A percentile compares a stretch with the other conserved stretches of the same genome.
These are phyloP conservation scores for Rhodamnia argentea DNA, from an alignment of 345 rosid species.

Conservation along the genomic window DNA sequence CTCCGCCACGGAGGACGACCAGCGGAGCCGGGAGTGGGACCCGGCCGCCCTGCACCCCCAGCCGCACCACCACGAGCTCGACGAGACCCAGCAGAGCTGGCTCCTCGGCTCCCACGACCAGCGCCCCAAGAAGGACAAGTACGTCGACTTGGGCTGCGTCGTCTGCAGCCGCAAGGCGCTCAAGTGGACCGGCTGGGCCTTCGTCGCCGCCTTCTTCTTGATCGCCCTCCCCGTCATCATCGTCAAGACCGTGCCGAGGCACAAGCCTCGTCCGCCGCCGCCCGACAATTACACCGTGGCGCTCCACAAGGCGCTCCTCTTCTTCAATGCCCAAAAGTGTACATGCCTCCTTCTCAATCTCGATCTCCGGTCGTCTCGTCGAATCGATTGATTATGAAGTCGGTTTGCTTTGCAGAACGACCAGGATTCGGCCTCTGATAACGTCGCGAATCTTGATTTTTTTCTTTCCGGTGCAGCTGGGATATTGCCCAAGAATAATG, in stretches of 20 bases:
- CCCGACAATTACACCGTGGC: conserved; percentile 72
- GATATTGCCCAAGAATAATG: conserved; percentile 50
- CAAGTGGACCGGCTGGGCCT: conserved; percentile 34
- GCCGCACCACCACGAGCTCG: conserved; percentile 20
- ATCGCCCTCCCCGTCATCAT: conserved; percentile 61
- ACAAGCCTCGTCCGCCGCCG: conserved; percentile 36
- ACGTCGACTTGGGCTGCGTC: conserved; percentile 72
- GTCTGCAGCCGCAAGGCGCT: conserved; percentile 44
- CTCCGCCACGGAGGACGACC: conserved; percentile 20
- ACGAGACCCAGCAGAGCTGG: conserved; percentile 91
- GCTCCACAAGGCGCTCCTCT: conserved; percentile 67
- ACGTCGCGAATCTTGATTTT: not conserved
- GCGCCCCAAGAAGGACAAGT: conserved; percentile 44
- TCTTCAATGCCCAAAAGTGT: conserved; percentile 92
- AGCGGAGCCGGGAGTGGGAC: conserved; percentile 45
- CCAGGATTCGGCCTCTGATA: not conserved
- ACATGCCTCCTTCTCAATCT: conserved; percentile 8
- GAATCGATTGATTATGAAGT: not conserved
- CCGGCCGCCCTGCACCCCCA: conserved; percentile 31
- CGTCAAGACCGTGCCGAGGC: conserved; percentile 50
- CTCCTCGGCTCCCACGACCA: conserved; percentile 35
- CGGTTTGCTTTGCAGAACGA: too few relatives aligned
- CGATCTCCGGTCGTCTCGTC: not conserved
- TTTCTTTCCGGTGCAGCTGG: conserved; percentile 39
- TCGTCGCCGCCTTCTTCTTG: conserved; percentile 34